Evolutionary conservation across 2,329 filamentous ascomycete species (phyloP), one percentile per base, ranked within the genome.

Genomic region (Arachnomyces sp.): DNA sequence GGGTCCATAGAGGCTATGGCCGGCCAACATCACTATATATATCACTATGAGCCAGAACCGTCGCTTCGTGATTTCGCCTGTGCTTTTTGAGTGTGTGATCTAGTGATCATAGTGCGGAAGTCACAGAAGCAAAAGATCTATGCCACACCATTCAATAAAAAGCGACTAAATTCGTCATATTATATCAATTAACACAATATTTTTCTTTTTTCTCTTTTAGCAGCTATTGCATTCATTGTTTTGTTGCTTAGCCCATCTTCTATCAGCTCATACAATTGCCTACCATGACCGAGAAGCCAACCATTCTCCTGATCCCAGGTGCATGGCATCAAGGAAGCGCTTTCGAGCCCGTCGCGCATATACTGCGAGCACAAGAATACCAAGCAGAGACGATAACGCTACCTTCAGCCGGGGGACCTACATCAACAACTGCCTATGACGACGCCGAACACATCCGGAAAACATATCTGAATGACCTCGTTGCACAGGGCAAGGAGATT

Each of bases 291-390:
- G 35, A 42, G 39, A 61, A 61, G 44, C 60, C 61, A 1, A 51
- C 55, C 5, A 51, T 66, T 31, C 51, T 68, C 37, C 47, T 65
- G 28, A 42, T 66, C 4, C 59, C 60, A 4, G 62, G 63, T 5
- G 57, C 52, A 31, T 60, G 56, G 60, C 58, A 62, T 45, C 41
- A 44, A 2, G 55, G 57, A 2, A 34, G 34, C 5, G 48, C 36
- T 47, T 61, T 57, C 43, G 47, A 42, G 2, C 38, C 40, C 7
- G 48, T 64, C 7, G 53, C 42, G 6, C 25, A 35, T 13, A 50
- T 53, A n/a, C 57, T 66, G 13, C 42, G 57, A 38, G 44, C 43
- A 5, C 36, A 48, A n/a, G 57, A 55, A 14, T 65, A 65, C 46
- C 50, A 53, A 1, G 48, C 54, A 21, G 45, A 55, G 5, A 39